Evolutionary conservation across 495 filamentous ascomycete genomes (phyloP), one percentile per base, ranked within the genome.

Genomic region (Penicillium odoratum): DNA sequence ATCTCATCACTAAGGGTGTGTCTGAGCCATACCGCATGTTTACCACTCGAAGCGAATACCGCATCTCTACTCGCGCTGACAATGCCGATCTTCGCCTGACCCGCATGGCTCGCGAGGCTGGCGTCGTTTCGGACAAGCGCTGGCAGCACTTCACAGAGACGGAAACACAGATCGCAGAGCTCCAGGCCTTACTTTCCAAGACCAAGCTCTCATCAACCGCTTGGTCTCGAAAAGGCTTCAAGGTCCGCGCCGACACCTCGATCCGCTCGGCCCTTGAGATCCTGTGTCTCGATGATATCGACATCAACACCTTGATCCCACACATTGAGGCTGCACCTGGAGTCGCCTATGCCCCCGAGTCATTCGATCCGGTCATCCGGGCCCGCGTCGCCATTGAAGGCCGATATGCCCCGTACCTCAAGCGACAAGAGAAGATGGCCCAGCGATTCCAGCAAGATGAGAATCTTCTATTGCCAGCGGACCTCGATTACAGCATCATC

Each of bases 1-100:
- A 98, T 69, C 85, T 98, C 45, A 86, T 97, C 72, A 98, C 94
- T 31, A 98, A 97, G 73, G 94, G 94, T 46, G 93, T 98, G 11
- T 91, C 89, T 8, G 94, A 98, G 73, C 94, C 94, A 0, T 98
- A 98, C 75, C 86, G 94, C 58, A 98, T 98, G 95, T 98, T 98
- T 79, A 98, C 94, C 7, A 91, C 91, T 16, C 87, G 94, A 55
- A 93, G 87, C 75, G 94, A 98, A 72, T 98, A 95, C 76, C 90
- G 94, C 48, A 92, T 98, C 81, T 88, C 85, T 33, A 85, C 90
- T 8, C 87, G 94, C 52, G 84, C 93, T 49, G 94, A 98, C 77
- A 98, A 98, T 69, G 94, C 94, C 42, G 94, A 98, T 73, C 66
- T 86, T 4, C 88, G 94, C 7, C 83, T 98, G 21, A 98, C 95